These are phyloP conservation scores for Ogataea degrootiae DNA, from an alignment of 805 yeast genomes.

Conservation along the genomic window DNA sequence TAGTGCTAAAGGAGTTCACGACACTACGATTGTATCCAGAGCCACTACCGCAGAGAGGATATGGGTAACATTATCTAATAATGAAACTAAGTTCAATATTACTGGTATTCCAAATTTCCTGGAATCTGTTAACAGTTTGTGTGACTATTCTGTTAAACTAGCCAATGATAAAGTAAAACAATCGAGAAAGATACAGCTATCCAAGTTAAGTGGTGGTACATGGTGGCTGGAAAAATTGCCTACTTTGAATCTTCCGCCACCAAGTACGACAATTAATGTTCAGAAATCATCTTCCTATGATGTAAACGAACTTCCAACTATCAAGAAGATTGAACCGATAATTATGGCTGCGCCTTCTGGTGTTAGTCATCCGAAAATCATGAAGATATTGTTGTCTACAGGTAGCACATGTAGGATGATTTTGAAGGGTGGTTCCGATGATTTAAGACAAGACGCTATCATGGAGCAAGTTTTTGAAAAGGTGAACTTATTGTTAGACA, in stretches of 20 bases:
- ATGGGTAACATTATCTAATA: conserved; percentile 34
- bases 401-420: conserved; percentile 59
- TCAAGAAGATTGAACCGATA: conserved; percentile 39
- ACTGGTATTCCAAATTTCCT: conserved; percentile 25
- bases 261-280: conserved; percentile 48
- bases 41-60: conserved; percentile 49
- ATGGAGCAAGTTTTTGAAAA: conserved; percentile 96
- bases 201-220: conserved; percentile 36
- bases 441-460: conserved; percentile 89
- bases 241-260: conserved; percentile 52
- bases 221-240: conserved; percentile 60
- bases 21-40: conserved; percentile 38
- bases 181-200: conserved; percentile 25
- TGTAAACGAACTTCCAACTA: conserved; percentile 17
- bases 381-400: conserved; percentile 46
- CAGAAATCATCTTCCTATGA: conserved; percentile 41
- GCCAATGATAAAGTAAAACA: conserved; percentile 44
- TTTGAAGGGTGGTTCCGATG: conserved; percentile 85
- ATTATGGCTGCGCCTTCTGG: conserved; percentile 76
- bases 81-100: conserved; percentile 4
- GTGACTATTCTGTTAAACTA: conserved; percentile 45
- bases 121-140: conserved; percentile 43
- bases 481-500: conserved; percentile 61
- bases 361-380: conserved; percentile 80
- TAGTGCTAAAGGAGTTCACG: conserved; percentile 29